Evolutionary conservation across 768 basidiomycete species (phyloP).

Genomic region (Leucocoprinus sp.): DNA sequence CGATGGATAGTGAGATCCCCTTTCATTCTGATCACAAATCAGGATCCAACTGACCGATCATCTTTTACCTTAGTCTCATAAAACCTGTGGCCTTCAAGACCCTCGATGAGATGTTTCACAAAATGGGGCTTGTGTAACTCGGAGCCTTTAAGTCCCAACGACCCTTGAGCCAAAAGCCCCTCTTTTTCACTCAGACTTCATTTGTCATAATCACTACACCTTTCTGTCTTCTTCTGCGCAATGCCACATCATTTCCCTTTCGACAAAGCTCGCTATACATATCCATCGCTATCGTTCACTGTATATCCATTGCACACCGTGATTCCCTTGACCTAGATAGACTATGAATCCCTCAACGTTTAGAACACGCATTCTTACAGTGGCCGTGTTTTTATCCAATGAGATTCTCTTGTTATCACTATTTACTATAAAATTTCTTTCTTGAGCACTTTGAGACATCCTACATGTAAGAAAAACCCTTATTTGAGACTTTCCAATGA

Average conservation of each 20-base stretch:
- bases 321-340: not conserved
- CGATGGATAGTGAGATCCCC: constrained; percentile 89
- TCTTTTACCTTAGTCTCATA: constrained; percentile 63
- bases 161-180: not conserved
- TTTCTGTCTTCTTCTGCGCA: not conserved
- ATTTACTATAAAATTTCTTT: too few relatives aligned
- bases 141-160: not conserved
- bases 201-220: not conserved
- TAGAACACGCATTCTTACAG: not conserved
- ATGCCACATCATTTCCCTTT: not conserved
- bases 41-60: constrained; percentile 4
- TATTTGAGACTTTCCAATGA: too few relatives aligned
- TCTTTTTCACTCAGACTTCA: not conserved
- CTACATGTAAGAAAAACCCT: too few relatives aligned
- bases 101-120: constrained; percentile 75
- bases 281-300: constrained; percentile 1
- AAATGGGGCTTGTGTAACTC: constrained; percentile 43
- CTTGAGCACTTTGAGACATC: too few relatives aligned
- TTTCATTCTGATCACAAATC: not conserved
- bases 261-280: not conserved
- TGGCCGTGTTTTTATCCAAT: not conserved
- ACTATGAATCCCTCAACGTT: not conserved
- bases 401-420: too few relatives aligned
- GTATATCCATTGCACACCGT: not conserved
- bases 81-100: constrained; percentile 96